These are phyloP conservation scores for Lachnellula occidentalis DNA, from an alignment of 2,329 filamentous ascomycete species.

Conservation along the genomic window DNA sequence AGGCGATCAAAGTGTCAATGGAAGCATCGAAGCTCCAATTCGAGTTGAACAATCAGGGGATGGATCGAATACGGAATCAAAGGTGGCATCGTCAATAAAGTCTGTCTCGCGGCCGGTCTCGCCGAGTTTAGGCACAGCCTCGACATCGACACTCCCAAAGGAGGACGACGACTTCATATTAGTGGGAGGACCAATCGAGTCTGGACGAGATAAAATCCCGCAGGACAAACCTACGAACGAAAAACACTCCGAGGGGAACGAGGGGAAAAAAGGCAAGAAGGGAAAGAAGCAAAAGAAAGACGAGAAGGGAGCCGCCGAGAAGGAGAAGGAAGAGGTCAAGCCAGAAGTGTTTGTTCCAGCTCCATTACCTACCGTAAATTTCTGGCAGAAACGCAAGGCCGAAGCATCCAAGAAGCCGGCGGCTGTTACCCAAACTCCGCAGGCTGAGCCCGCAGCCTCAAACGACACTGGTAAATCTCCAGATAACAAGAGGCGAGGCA, in stretches of 20 bases:
- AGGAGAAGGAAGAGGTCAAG: slow-evolving; percentile 53
- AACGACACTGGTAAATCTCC: slow-evolving; percentile 28
- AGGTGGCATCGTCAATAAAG: slow-evolving; percentile 20
- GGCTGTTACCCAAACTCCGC: slow-evolving; percentile 6
- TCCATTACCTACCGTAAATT: slow-evolving; percentile 75
- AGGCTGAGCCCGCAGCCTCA: slow-evolving; percentile 10
- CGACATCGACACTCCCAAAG: slow-evolving; percentile 45
- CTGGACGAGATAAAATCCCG: slow-evolving; percentile 61
- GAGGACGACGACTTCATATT: slow-evolving; percentile 48
- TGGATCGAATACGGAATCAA: slow-evolving; percentile 18
- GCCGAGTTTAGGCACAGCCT: slow-evolving; percentile 48
- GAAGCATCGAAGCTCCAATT: slow-evolving; percentile 15
- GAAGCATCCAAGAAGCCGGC: slow-evolving; percentile 47
- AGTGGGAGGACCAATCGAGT: slow-evolving; percentile 58
- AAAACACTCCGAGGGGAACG: slow-evolving; percentile 43
- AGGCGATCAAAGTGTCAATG: slow-evolving; percentile 17
- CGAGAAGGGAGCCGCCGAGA: slow-evolving; percentile 42
- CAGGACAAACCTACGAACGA: slow-evolving; percentile 60
- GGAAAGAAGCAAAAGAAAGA: slow-evolving; percentile 30
- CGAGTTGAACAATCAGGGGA: slow-evolving; percentile 18
- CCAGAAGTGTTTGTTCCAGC: slow-evolving; percentile 67
- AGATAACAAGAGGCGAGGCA: slow-evolving; percentile 37
- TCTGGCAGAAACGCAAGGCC: slow-evolving; percentile 78
- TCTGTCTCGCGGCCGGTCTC: slow-evolving; percentile 41
- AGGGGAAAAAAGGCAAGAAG: slow-evolving; percentile 27